Evolutionary conservation across 192 early-diverging fungal genomes (phyloP), one percentile per base, ranked within the genome.

Genomic region (Podila horticola): DNA sequence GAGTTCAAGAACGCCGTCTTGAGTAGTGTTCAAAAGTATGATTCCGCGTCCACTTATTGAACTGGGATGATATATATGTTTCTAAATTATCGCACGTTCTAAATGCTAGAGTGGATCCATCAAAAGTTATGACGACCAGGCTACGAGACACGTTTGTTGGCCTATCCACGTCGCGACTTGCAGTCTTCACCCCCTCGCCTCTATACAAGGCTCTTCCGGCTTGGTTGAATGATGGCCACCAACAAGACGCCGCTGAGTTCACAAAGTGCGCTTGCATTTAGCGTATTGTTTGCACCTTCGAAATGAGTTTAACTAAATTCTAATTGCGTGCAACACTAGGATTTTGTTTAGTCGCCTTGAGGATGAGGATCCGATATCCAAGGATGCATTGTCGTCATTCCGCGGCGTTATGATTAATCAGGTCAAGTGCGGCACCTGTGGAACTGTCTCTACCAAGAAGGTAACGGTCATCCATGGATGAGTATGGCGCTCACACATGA

Each of bases 151-250:
- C 76, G 2, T 79, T 79, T 51, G 29, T n/a, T 31, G 60, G 70
- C 4, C 70, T 79, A 31, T 67, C 70, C 0, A 72, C 70, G 0
- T 66, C 76, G 22, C 69, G 76, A 3, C 70, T 79, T 11, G 67
- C 76, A 0, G 64, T 79, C 30, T 50, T 72, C 17, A 79, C 64
- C 12, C 76, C 76, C 5, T 64, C 61, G 9, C 34, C 55, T 11
- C 62, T 79, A 0, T 79, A 72, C 59, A 79, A 64, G 55, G 66
- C 76, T 3, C 52, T 79, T 0, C 76, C 76, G 13, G 61, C 72
- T 8, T 79, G 76, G 76, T 60, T 79, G 29, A 79, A 79, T 51
- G 70, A 79, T 31, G 76, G 76, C 13, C 76, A 79, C 26, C 76
- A 79, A 17, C 76, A 79, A 12, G 76, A 79, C 49, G 76, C 76